A percentile compares a stretch with the other conserved stretches of the same genome.
Evolutionary conservation across 495 filamentous ascomycete genomes (phyloP).

Genomic region (Lophiostoma macrostomum): DNA sequence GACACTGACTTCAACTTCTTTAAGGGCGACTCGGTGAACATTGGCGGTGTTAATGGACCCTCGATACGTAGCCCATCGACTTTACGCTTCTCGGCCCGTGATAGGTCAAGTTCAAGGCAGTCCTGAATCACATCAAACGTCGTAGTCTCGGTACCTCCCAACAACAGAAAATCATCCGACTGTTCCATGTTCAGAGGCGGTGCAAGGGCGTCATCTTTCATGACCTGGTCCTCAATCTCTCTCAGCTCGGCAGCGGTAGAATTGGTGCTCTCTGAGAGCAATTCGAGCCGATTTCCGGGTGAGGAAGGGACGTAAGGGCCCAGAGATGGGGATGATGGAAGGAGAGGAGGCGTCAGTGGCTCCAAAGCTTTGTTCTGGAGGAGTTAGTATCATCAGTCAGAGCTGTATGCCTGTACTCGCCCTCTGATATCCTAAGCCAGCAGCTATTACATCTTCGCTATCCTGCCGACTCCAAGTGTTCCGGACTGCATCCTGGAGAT

Average conservation of each 20-base stretch:
- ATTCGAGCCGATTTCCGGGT: conserved; percentile 49
- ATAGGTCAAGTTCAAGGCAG: conserved; percentile 23
- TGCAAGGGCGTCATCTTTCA: conserved; percentile 37
- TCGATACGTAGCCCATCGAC: conserved; percentile 45
- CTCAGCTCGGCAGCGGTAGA: conserved; percentile 48
- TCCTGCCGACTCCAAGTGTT: conserved; percentile 5
- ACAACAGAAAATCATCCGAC: conserved; percentile 30
- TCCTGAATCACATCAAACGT: conserved; percentile 25
- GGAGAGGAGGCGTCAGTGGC: conserved; percentile 58
- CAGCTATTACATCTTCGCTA: conserved; percentile 20
- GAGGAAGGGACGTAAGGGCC: conserved; percentile 50
- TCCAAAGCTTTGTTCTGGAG: conserved; percentile 39
- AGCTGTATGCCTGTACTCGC: conserved; percentile 3
- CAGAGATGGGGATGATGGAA: conserved; percentile 45
- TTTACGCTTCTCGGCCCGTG: conserved; percentile 34
- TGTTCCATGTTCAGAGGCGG: conserved; percentile 10
- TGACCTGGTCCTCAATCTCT: conserved; percentile 46
- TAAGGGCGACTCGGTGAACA: conserved; percentile 26
- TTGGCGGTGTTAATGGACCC: conserved; percentile 42
- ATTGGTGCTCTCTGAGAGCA: conserved; percentile 51
- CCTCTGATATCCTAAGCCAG: conserved; percentile 3
- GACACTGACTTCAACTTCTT: conserved; percentile 41
- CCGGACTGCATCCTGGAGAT: conserved; percentile 43
- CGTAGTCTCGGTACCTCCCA: conserved; percentile 18
- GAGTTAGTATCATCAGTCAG: conserved; percentile 15